A percentile compares a stretch with the other conserved stretches of the same genome.
phyloP scores from a whole-genome alignment of 2,329 filamentous ascomycete species.

The Fusarium sp. region DNA sequence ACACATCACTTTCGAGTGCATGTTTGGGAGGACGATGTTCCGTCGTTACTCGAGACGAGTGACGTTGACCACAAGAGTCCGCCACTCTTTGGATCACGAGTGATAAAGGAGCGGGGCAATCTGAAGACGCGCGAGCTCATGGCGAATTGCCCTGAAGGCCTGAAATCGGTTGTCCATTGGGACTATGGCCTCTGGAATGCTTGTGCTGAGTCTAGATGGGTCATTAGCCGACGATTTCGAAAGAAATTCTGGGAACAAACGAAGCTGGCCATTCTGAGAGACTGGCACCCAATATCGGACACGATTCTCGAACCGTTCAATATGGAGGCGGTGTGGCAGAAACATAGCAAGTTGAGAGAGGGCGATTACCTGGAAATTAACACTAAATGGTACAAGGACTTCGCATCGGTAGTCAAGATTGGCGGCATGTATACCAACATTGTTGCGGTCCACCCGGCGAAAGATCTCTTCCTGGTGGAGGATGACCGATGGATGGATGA shows the following conservation, averaged over 20 bases:
- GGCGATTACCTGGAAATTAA: too few species aligned
- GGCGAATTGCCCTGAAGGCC: background rate
- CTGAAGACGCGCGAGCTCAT: background rate
- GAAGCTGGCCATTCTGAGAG: background rate
- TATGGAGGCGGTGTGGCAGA: background rate
- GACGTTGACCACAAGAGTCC: background rate
- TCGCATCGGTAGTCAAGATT: background rate
- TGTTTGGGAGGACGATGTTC: rapidly evolving
- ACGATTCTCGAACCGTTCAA: background rate
- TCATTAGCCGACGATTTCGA: background rate
- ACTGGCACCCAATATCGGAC: background rate
- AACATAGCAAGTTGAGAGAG: background rate
- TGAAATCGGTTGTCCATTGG: background rate
- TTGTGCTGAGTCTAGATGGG: background rate
- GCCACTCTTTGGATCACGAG: background rate
- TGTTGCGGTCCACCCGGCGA: background rate
- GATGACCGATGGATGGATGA: background rate
- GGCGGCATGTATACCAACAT: background rate
- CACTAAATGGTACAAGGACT: background rate
- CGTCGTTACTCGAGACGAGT: background rate
- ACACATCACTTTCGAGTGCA: background rate
- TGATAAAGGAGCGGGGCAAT: rapidly evolving
- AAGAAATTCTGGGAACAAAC: background rate
- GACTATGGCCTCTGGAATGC: background rate
- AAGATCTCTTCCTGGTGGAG: background rate